These are phyloP conservation scores for Colletotrichum sp. DNA, from an alignment of 2,329 filamentous ascomycete genomes.

Conservation along the genomic window DNA sequence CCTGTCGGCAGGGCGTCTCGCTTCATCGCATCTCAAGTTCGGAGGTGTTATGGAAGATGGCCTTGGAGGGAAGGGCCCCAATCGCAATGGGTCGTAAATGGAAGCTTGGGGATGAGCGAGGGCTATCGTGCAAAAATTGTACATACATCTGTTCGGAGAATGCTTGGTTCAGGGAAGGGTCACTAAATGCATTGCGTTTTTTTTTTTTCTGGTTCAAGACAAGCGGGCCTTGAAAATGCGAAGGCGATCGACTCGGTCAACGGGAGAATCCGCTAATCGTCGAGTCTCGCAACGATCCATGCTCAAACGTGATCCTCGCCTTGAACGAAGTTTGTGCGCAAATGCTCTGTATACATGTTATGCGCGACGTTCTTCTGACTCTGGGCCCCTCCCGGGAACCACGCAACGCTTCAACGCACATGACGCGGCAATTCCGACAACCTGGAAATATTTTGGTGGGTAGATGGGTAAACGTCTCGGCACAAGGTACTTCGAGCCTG, in stretches of 20 bases:
- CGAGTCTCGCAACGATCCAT: background rate
- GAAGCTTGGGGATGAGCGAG: background rate
- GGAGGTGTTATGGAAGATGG: background rate
- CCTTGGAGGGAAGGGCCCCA: background rate
- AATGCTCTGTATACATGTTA: background rate
- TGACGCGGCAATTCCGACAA: background rate
- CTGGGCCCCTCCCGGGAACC: background rate
- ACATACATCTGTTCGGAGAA: slow-evolving; percentile 45
- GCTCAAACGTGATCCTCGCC: background rate
- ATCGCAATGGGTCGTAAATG: background rate
- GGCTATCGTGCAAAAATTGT: slow-evolving; percentile 38
- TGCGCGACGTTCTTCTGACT: background rate
- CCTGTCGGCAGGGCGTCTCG: background rate
- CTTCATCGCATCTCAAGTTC: background rate
- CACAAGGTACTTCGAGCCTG: background rate
- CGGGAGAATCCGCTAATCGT: background rate
- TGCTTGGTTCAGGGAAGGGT: slow-evolving; percentile 35
- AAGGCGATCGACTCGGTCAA: background rate
- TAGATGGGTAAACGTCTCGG: background rate
- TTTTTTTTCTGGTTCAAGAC: slow-evolving; percentile 1
- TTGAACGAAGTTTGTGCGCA: background rate
- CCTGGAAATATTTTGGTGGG: background rate
- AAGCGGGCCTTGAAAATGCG: background rate
- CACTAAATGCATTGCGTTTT: slow-evolving; percentile 25
- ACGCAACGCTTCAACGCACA: background rate